Evolutionary conservation across 345 rosid species (phyloP), one percentile per base, ranked within the genome.

Genomic region (Brassica rapa): DNA sequence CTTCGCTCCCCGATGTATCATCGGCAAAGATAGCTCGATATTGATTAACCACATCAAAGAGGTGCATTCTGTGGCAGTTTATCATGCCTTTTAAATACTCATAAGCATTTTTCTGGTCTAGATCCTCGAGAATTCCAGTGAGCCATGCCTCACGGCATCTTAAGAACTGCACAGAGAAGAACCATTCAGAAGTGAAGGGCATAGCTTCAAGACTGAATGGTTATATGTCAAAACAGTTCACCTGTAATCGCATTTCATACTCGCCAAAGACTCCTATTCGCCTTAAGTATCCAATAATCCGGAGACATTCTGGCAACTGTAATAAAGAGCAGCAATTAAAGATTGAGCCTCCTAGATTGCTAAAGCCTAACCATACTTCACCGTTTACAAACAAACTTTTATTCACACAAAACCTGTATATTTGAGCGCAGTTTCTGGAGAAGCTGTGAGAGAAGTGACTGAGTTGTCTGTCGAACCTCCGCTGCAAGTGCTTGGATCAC

Each of bases 91-190:
- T 93, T 74, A 95, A 82, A 87, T 89, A 93, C 73, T 91, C 98
- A 69, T 93, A 95, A 15, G 96, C 91, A 86, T 86, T 93, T 77
- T 84, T 86, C 84, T 91, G 99, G 83, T 91, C 96, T 72, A 93
- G 81, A 88, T 95, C 97, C 83, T 93, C 98, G 5, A 95, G 94
- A 83, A 95, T 89, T 68, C 98, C 97, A 81, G 94, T 89, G 77
- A 95, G 96, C 99, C 99, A 95, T 55, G 98, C 91, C 83, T 93
- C 99, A 59, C 96, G 92, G 76, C 99, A 95, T 86, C 96, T 91
- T 80, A 95, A 82, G 85, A 95, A 93, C 99, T 95, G 88, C 83
- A 80, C 3, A 86, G 72, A 84, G 6, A 55, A 55, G 55, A 65
- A 55, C 33, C 9, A 8, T 14, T 84, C 82, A 84, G 65, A 80